Conservation (phyloP, 306 rosid species). For the Ziziphus jujuba region DNA sequence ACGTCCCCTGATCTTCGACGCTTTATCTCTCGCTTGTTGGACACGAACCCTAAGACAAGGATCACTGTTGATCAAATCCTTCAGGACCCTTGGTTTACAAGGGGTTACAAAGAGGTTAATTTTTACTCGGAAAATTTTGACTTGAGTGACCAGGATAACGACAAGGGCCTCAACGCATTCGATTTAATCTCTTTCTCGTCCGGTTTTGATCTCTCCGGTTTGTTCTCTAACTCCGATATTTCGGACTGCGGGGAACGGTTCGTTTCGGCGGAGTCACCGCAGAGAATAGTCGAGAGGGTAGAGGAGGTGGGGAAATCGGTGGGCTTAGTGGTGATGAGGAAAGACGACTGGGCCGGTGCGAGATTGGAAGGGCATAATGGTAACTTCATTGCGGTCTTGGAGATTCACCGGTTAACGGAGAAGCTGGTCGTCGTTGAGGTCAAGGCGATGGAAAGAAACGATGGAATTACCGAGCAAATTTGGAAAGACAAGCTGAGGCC, state of each 20-base stretch:
- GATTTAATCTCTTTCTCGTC: conserved; percentile 68
- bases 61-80: conserved; percentile 59
- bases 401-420: conserved; percentile 66
- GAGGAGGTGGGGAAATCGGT: conserved; percentile 39
- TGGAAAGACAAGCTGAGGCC: conserved; percentile 63
- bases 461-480: not conserved
- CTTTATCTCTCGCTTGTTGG: conserved; percentile 53
- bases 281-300: conserved; percentile 40
- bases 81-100: conserved; percentile 62
- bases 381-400: conserved; percentile 25
- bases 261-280: conserved; percentile 43
- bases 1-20: conserved; percentile 36
- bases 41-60: conserved; percentile 58
- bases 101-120: conserved; percentile 35
- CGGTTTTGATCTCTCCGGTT: conserved; percentile 62
- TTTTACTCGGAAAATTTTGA: conserved; percentile 15
- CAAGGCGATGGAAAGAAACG: conserved; percentile 21
- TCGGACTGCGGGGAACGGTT: conserved; percentile 45
- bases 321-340: conserved; percentile 31
- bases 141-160: not conserved
- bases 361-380: conserved; percentile 61
- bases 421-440: conserved; percentile 59
- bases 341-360: conserved; percentile 24
- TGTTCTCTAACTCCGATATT: conserved; percentile 28
- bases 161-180: conserved; percentile 57